Conservation (phyloP, 441 rosid genomes). For the Lepidium campestre region DNA sequence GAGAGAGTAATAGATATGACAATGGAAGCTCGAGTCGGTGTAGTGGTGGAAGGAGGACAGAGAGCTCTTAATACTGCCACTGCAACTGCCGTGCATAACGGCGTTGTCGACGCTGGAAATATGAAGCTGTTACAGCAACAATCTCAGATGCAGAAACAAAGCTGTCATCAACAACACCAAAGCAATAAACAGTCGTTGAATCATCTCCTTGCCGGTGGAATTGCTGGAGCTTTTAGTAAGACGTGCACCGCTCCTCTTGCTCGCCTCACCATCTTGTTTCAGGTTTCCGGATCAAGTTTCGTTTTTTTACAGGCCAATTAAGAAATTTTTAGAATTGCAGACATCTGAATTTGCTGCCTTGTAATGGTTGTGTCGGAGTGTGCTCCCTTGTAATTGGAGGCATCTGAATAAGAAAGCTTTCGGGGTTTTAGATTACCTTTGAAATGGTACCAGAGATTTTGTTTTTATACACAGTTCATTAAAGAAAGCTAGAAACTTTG, state of each 20-base stretch:
- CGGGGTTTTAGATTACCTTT: not conserved
- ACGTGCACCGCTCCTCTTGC: constrained; percentile 95
- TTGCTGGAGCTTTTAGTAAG: constrained; percentile 87
- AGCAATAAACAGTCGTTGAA: not conserved
- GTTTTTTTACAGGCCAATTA: not conserved
- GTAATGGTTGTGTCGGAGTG: not conserved
- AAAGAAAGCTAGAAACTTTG: not conserved
- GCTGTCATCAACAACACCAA: not conserved
- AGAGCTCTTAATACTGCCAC: constrained; percentile 43
- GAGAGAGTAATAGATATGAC: not conserved
- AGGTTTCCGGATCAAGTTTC: constrained; percentile 36
- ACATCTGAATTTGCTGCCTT: not conserved
- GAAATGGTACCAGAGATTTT: not conserved
- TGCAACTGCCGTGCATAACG: constrained; percentile 31
- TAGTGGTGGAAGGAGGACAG: constrained; percentile 74
- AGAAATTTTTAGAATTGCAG: not conserved
- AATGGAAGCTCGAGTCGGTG: constrained; percentile 60
- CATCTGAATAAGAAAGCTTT: not conserved
- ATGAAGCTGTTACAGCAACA: not conserved
- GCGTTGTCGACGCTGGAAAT: constrained; percentile 28
- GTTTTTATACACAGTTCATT: not conserved
- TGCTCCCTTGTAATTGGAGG: too few relatives aligned
- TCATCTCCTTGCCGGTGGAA: constrained; percentile 69
- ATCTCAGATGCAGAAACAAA: constrained; percentile 36
- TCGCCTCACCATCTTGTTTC: constrained; percentile 85